A percentile compares a stretch with the other conserved stretches of the same genome.
Evolutionary conservation across 192 early-diverging fungal genomes (phyloP).

Genomic region (Geranomyces variabilis): DNA sequence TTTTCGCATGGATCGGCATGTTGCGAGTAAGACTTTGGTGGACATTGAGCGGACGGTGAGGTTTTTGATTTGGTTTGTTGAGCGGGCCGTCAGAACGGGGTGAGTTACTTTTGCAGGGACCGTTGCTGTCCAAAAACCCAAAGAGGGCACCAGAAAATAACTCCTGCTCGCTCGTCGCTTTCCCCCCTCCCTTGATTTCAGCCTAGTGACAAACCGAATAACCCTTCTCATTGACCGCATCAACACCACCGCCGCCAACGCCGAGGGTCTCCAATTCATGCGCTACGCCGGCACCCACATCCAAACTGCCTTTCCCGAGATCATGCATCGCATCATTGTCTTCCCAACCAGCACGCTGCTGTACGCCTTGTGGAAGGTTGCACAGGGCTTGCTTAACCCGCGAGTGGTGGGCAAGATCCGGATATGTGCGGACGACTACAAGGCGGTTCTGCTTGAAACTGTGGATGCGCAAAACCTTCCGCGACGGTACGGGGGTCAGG

Average conservation of each 20-base stretch:
- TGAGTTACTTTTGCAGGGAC: too few relatives aligned
- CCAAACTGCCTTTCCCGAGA: constrained; percentile 15
- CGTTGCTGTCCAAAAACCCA: too few relatives aligned
- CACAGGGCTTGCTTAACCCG: constrained; percentile 6
- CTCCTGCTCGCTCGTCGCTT: background rate
- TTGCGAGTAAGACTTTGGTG: background rate
- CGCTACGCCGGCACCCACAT: background rate
- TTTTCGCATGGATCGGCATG: constrained; percentile 3
- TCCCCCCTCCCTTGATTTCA: too few relatives aligned
- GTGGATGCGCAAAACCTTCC: background rate
- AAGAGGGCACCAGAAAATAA: background rate
- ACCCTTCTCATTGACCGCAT: constrained; percentile 7
- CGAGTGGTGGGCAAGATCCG: constrained; percentile 9
- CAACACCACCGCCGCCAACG: constrained; percentile 2
- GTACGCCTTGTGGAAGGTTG: constrained; percentile 10
- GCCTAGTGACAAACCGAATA: constrained; percentile 2
- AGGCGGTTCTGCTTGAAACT: background rate
- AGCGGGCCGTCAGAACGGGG: constrained; percentile 16
- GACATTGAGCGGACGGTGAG: constrained; percentile 8
- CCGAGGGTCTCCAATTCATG: background rate
- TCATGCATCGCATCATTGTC: constrained; percentile 16
- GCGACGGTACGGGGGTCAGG: constrained; percentile 8
- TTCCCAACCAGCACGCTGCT: constrained; percentile 15
- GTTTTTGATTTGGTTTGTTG: constrained; percentile 17
- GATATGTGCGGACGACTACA: background rate